These are phyloP conservation scores for Podila clonocystis DNA, from an alignment of 192 early-diverging fungal genomes.

Conservation along the genomic window DNA sequence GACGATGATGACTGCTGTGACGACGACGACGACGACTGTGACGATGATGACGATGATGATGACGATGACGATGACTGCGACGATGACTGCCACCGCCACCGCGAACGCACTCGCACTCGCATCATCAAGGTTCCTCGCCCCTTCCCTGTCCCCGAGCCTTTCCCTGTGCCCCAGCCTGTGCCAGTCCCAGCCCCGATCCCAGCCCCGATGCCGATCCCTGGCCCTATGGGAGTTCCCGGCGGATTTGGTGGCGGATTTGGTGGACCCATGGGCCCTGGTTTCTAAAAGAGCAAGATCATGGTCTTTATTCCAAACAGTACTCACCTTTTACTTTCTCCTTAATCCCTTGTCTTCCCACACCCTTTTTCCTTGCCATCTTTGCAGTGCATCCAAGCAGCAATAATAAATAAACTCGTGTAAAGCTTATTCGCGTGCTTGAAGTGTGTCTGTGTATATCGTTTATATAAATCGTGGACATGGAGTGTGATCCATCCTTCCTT, in stretches of 20 bases:
- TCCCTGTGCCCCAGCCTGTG: conserved; percentile 18
- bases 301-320: no score
- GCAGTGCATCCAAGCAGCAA: no score
- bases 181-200: conserved; percentile 14
- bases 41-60: not conserved
- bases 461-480: no score
- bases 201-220: not conserved
- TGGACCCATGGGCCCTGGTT: not conserved
- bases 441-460: no score
- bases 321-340: no score
- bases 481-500: no score
- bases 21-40: not conserved
- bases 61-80: conserved; percentile 15
- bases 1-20: conserved; percentile 1
- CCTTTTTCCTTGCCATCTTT: no score
- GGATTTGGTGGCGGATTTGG: not conserved
- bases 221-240: not conserved
- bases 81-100: conserved; percentile 1
- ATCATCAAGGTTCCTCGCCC: conserved; percentile 18
- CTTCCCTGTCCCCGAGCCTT: conserved; percentile 8
- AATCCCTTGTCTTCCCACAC: no score
- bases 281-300: not conserved
- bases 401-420: no score
- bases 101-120: not conserved
- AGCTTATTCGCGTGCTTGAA: no score